A percentile compares a stretch with the other conserved stretches of the same genome.
These are phyloP conservation scores for Neobulgaria alba DNA, from an alignment of 2,329 filamentous ascomycete species.

Conservation along the genomic window DNA sequence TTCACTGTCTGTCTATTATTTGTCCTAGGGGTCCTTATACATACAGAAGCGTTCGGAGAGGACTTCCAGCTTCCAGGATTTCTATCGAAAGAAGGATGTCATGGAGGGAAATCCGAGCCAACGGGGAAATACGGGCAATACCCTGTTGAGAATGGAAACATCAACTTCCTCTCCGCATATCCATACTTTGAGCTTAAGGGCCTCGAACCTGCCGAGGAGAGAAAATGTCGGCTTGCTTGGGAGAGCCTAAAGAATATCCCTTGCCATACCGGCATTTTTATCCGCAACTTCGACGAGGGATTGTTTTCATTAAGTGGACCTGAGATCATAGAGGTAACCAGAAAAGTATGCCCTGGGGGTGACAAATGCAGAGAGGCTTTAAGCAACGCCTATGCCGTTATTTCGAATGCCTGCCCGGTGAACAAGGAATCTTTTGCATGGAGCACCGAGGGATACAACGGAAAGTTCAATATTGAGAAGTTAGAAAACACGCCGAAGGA, in stretches of 20 bases:
- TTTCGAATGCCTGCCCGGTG: too few species aligned
- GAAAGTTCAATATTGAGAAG: background rate
- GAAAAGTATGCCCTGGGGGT: background rate
- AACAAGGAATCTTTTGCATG: background rate
- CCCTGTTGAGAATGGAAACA: background rate
- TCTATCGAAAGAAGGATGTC: background rate
- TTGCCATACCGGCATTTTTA: background rate
- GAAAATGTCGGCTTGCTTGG: background rate
- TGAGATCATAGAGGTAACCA: background rate
- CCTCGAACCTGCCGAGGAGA: too few species aligned
- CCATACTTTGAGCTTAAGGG: background rate
- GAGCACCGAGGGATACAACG: background rate
- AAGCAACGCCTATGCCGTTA: too few species aligned
- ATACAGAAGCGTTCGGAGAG: background rate
- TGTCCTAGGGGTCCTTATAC: background rate
- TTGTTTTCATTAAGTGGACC: background rate
- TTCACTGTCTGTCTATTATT: background rate
- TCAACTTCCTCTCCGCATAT: background rate
- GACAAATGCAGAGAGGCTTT: background rate
- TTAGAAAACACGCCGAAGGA: background rate
- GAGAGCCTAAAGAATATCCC: background rate
- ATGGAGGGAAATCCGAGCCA: background rate
- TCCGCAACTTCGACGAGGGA: too few species aligned
- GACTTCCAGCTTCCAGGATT: too few species aligned
- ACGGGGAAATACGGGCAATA: background rate